Base-by-base conservation (phyloP, 148 eudicot genomes). In the Gaultheria prostrata region DNA sequence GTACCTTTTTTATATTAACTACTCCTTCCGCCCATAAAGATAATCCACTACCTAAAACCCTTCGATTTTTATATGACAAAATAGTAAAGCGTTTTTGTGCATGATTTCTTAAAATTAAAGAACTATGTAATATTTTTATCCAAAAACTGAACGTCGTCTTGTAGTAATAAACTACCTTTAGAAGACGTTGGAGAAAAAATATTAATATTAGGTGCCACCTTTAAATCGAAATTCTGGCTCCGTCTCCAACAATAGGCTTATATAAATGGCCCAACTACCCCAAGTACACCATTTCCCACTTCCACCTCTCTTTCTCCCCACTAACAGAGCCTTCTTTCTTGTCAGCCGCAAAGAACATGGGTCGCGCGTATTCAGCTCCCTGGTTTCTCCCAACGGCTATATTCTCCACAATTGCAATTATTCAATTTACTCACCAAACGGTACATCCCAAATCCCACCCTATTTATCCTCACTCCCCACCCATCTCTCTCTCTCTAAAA, bases 361-460 rank as follows among this genome's bases (percentile, higher is more conserved):
- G 81, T 1, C 28, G 67, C 81, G 81, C 67, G 48, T 78, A 20
- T 5, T 78, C 8, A 20, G 6, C 43, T 13, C 21, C 65, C 26
- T 57, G 30, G 15, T 33, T 59, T 57, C 43, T 12, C 33, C 77
- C 81, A 93, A 93, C 97, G 95, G 97, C 97, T 93, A 91, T 91
- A 91, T 92, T 91, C 73, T 72, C 74, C 63, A 7, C 79, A 12
- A 21, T 28, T 30, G 72, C 3, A 15, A 71, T 21, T 54, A 73
- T 61, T 73, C 82, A 87, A 83, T 77, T 83, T 74, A 87, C 49
- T 54, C 74, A 57, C 85, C 88, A 88, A 51, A 78, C 56, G n/a
- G 28, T 50, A 28, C 45, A 21, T 8, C 12, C 32, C 9, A 28
- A 32, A 13, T 6, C 13, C 75, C 75, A 8, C 14, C n/a, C 78